These are phyloP conservation scores for Nephromyces sp. DNA, from an alignment of 169 alveolate genomes.

Conservation along the genomic window DNA sequence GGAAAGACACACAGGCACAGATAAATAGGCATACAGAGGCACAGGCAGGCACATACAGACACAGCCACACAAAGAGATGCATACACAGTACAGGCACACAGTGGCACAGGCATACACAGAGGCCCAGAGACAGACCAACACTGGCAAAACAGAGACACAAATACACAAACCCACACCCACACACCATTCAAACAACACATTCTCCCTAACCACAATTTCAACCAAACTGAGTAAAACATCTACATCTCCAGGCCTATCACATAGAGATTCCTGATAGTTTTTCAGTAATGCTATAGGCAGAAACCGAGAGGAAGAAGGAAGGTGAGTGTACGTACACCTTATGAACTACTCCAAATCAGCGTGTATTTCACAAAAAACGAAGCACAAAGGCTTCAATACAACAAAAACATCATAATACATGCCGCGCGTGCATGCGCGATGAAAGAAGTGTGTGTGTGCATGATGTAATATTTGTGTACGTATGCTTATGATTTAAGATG, in stretches of 20 bases:
- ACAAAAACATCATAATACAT: not conserved
- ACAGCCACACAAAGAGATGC: too few relatives aligned
- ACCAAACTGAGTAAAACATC: not conserved
- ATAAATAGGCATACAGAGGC: too few relatives aligned
- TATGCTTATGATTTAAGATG: too few relatives aligned
- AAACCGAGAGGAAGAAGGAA: not conserved
- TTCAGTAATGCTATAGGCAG: constrained; percentile 14
- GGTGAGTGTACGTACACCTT: not conserved
- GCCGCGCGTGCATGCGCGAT: not conserved
- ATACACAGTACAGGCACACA: too few relatives aligned
- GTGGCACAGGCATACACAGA: not conserved
- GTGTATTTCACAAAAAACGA: too few relatives aligned
- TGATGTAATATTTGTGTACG: too few relatives aligned
- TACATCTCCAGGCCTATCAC: not conserved
- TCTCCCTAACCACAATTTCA: too few relatives aligned
- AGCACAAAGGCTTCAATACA: not conserved
- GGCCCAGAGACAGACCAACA: not conserved
- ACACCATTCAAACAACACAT: not conserved
- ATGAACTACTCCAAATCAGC: too few relatives aligned
- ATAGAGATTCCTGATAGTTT: constrained; percentile 18
- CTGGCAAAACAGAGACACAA: not conserved
- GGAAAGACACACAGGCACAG: too few relatives aligned
- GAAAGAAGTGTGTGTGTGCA: too few relatives aligned
- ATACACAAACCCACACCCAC: not conserved
- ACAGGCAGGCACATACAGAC: too few relatives aligned